phyloP scores from a whole-genome alignment of 306 rosid genomes.

The Vicia faba region DNA sequence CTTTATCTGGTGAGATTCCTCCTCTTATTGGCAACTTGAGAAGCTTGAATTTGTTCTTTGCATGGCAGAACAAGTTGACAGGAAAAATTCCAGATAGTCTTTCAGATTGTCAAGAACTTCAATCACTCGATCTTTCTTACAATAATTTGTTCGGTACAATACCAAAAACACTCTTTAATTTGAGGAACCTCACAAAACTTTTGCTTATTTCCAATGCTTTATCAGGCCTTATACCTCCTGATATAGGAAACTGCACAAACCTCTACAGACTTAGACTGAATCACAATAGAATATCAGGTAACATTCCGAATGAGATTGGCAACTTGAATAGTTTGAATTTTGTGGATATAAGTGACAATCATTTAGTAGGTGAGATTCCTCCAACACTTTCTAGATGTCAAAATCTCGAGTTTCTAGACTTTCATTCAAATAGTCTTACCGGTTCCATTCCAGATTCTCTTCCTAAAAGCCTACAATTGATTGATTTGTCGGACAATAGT shows the following conservation, averaged over 20 bases:
- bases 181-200: slow-evolving; percentile 75
- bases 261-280: slow-evolving; percentile 74
- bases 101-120: slow-evolving; percentile 63
- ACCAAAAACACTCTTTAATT: slow-evolving; percentile 57
- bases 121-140: slow-evolving; percentile 79
- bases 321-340: slow-evolving; percentile 63
- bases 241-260: slow-evolving; percentile 76
- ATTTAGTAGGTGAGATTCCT: slow-evolving; percentile 73
- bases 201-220: slow-evolving; percentile 75
- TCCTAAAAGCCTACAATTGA: slow-evolving; percentile 66
- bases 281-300: slow-evolving; percentile 66
- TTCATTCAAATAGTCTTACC: slow-evolving; percentile 73
- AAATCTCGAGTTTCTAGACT: slow-evolving; percentile 78
- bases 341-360: slow-evolving; percentile 68
- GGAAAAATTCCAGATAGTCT: slow-evolving; percentile 82
- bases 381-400: slow-evolving; percentile 62
- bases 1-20: slow-evolving; percentile 78
- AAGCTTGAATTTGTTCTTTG: slow-evolving; percentile 67
- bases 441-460: slow-evolving; percentile 70
- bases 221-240: slow-evolving; percentile 84
- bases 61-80: slow-evolving; percentile 82
- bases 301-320: slow-evolving; percentile 85
- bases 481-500: slow-evolving; percentile 76
- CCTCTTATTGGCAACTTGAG: slow-evolving; percentile 65
- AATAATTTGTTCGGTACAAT: slow-evolving; percentile 73